These are phyloP conservation scores for Sordariomycetes sp. DNA, from an alignment of 2,329 filamentous ascomycete genomes.

Conservation along the genomic window DNA sequence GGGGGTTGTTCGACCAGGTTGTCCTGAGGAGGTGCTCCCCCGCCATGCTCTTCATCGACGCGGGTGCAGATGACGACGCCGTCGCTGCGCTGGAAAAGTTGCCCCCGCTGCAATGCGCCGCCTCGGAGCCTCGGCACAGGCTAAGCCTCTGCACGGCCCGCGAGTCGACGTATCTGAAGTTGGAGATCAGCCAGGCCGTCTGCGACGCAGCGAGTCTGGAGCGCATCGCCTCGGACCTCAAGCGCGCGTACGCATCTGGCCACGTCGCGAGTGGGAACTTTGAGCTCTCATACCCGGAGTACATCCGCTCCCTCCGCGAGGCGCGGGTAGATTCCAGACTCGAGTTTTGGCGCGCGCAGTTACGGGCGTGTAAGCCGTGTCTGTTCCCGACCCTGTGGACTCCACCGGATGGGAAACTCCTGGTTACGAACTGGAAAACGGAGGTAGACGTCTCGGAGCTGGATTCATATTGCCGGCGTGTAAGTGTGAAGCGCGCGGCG, in stretches of 20 bases:
- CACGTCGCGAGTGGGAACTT: conserved; percentile 17
- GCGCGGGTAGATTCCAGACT: conserved; percentile 20
- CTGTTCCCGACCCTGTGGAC: conserved; percentile 24
- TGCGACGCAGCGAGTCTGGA: conserved; percentile 32
- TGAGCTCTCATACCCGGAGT: conserved; percentile 22
- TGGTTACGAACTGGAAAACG: conserved; percentile 23
- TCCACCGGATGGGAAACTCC: conserved; percentile 12
- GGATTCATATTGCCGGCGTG: conserved; percentile 25
- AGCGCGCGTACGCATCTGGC: conserved; percentile 26
- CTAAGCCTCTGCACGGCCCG: conserved; percentile 33
- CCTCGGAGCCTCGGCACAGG: conserved; percentile 30
- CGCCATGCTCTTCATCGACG: conserved; percentile 39
- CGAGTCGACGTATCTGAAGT: conserved; percentile 27
- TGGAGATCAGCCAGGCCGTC: conserved; percentile 36
- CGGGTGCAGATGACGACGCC: conserved; percentile 21
- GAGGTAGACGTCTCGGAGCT: conserved; percentile 26
- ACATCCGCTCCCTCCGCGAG: conserved; percentile 20
- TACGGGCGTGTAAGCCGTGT: conserved; percentile 25
- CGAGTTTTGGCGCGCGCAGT: conserved; percentile 29
- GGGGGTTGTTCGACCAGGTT: conserved; percentile 35
- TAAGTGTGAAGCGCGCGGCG: conserved; percentile 28
- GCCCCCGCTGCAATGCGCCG: conserved; percentile 22
- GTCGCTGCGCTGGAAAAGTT: conserved; percentile 24
- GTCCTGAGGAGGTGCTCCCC: conserved; percentile 32
- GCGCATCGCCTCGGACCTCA: conserved; percentile 31